phyloP scores from a whole-genome alignment of 116 monocot genomes.

The Zostera marina region DNA sequence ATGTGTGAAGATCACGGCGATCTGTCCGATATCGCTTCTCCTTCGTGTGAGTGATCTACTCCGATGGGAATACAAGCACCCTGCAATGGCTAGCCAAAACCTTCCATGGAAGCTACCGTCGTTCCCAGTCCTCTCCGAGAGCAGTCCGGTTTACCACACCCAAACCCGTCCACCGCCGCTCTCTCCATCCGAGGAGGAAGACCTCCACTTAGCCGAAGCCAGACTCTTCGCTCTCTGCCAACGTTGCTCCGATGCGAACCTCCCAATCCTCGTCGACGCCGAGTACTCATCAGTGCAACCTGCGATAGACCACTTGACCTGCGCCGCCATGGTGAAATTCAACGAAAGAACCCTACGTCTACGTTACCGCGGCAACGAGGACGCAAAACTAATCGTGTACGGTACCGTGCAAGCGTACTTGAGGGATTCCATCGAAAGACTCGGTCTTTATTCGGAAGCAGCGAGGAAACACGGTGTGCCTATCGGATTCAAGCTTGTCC shows the following conservation, averaged over 20 bases:
- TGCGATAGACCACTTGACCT: constrained; percentile 39
- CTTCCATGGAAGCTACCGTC: constrained; percentile 54
- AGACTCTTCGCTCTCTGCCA: constrained; percentile 38
- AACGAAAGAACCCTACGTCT: constrained; percentile 23
- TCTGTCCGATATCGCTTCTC: constrained; percentile 44
- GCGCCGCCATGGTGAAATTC: constrained; percentile 28
- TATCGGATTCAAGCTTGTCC: constrained; percentile 70
- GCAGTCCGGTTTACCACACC: constrained; percentile 62
- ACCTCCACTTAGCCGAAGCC: constrained; percentile 31
- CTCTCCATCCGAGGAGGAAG: constrained; percentile 26
- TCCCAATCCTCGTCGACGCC: constrained; percentile 35
- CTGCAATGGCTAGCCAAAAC: neutral
- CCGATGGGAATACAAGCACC: constrained; percentile 20
- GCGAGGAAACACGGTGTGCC: constrained; percentile 25
- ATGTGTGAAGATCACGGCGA: constrained; percentile 61
- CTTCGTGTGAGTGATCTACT: constrained; percentile 39
- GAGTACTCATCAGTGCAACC: constrained; percentile 47
- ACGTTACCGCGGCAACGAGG: too few relatives aligned
- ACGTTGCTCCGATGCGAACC: constrained; percentile 24
- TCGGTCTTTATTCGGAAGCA: constrained; percentile 27
- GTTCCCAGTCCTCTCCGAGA: constrained; percentile 39
- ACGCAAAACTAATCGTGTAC: constrained; percentile 32
- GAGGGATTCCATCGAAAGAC: constrained; percentile 52
- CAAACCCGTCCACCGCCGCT: constrained; percentile 31
- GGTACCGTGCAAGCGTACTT: constrained; percentile 71